Conservation (phyloP, 2,329 filamentous ascomycete genomes). For the Alternaria incomplexa region DNA sequence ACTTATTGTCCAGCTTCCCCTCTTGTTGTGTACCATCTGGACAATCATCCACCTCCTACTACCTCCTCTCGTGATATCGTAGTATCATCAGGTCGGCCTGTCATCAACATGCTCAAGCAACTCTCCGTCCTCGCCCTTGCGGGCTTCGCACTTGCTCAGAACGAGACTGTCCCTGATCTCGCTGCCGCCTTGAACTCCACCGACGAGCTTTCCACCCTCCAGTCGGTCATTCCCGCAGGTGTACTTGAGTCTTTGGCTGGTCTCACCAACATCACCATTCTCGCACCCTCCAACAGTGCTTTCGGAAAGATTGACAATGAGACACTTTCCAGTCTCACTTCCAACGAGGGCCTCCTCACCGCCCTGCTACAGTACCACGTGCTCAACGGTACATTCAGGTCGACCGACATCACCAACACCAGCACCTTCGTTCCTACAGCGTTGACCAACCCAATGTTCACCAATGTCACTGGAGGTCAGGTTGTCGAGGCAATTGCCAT, state of each 20-base stretch:
- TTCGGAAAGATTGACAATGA: conserved; percentile 50
- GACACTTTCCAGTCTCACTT: conserved; percentile 33
- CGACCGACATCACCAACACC: conserved; percentile 47
- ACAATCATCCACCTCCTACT: background rate
- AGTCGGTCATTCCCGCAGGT: conserved; percentile 44
- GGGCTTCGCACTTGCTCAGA: conserved; percentile 40
- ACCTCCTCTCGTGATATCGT: background rate
- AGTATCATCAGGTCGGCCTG: background rate
- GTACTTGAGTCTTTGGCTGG: conserved; percentile 48
- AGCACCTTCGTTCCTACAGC: conserved; percentile 57
- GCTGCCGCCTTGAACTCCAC: conserved; percentile 24
- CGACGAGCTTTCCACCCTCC: conserved; percentile 39
- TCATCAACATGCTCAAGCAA: conserved; percentile 48
- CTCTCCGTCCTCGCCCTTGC: conserved; percentile 46
- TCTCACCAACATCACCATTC: conserved; percentile 61
- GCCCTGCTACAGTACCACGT: conserved; percentile 66
- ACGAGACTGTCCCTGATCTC: conserved; percentile 21
- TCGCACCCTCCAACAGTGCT: conserved; percentile 64
- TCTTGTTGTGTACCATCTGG: conserved; percentile 8
- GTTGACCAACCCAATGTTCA: conserved; percentile 59
- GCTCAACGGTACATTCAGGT: conserved; percentile 58
- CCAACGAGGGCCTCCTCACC: conserved; percentile 43
- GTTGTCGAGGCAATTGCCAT: conserved; percentile 56
- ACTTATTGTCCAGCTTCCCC: conserved; percentile 26
- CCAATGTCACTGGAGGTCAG: conserved; percentile 67